Evolutionary conservation across 2,329 filamentous ascomycete genomes (phyloP).

Genomic region (Aureobasidium sp.): DNA sequence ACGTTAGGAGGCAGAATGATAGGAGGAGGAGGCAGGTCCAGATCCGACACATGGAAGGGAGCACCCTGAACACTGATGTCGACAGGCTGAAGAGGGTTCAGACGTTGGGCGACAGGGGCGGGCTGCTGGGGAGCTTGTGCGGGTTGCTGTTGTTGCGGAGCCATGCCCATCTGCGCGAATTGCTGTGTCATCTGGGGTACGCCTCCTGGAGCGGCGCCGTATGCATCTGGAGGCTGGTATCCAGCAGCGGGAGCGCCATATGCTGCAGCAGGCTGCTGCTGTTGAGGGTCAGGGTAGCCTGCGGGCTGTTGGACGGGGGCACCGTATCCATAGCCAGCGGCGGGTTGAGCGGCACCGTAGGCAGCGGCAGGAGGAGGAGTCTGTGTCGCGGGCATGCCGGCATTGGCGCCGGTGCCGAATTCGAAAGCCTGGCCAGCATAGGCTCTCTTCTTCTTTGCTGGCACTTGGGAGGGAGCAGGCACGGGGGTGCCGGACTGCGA

Average conservation of each 20-base stretch:
- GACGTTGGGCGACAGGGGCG: slow-evolving; percentile 45
- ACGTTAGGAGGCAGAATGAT: slow-evolving; percentile 90
- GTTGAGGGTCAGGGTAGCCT: slow-evolving; percentile 25
- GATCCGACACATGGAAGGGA: slow-evolving; percentile 87
- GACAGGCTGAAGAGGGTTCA: slow-evolving; percentile 88
- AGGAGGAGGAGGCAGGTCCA: slow-evolving; percentile 84
- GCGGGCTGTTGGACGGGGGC: slow-evolving; percentile 26
- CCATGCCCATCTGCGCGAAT: slow-evolving; percentile 72
- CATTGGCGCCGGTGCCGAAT: slow-evolving; percentile 82
- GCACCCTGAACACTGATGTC: slow-evolving; percentile 71
- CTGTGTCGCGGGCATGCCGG: slow-evolving; percentile 34
- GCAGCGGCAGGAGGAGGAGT: slow-evolving; percentile 46
- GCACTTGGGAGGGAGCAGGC: slow-evolving; percentile 19
- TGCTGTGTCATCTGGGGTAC: slow-evolving; percentile 66
- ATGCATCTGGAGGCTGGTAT: slow-evolving; percentile 60
- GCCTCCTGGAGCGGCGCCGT: slow-evolving; percentile 34
- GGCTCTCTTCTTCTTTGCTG: slow-evolving; percentile 76
- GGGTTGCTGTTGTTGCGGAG: slow-evolving; percentile 37
- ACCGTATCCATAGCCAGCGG: slow-evolving; percentile 20
- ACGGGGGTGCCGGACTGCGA: slow-evolving; percentile 19
- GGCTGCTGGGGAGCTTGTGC: slow-evolving; percentile 46
- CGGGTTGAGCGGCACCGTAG: slow-evolving; percentile 31
- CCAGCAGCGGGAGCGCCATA: slow-evolving; percentile 46
- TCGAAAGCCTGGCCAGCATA: slow-evolving; percentile 95
- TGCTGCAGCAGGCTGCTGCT: slow-evolving; percentile 27